phyloP scores from a whole-genome alignment of 2,329 filamentous ascomycete genomes.

The Neoarthrinium moseri region DNA sequence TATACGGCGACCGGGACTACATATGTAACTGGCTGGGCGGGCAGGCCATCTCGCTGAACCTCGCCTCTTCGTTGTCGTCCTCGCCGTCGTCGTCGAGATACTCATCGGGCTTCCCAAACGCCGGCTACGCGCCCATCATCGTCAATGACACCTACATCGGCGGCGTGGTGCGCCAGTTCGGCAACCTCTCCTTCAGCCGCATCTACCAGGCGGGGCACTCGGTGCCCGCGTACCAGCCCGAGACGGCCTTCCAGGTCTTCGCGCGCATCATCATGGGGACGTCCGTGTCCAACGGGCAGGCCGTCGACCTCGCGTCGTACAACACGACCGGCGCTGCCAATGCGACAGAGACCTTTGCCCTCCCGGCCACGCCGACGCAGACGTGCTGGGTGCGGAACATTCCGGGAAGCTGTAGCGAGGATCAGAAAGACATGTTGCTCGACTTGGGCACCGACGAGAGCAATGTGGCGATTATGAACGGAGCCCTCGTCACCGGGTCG shows the following conservation, averaged over 20 bases:
- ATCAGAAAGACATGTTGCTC: constrained; percentile 33
- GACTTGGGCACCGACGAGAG: constrained; percentile 7
- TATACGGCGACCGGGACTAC: constrained; percentile 58
- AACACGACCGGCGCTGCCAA: constrained; percentile 48
- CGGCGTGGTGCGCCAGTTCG: constrained; percentile 64
- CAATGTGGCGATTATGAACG: constrained; percentile 15
- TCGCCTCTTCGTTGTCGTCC: constrained; percentile 44
- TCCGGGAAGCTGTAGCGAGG: constrained; percentile 45
- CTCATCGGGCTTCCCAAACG: constrained; percentile 52
- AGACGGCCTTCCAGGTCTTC: constrained; percentile 42
- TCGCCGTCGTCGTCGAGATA: constrained; percentile 26
- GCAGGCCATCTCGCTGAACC: constrained; percentile 44
- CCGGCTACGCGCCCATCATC: constrained; percentile 64
- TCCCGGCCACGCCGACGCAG: constrained; percentile 38
- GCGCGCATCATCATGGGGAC: constrained; percentile 45
- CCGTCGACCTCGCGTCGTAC: constrained; percentile 44
- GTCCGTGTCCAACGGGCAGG: constrained; percentile 42
- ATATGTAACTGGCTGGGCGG: constrained; percentile 56
- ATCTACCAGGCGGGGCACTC: constrained; percentile 54
- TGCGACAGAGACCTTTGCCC: constrained; percentile 45
- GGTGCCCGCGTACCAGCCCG: constrained; percentile 45
- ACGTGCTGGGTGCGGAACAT: constrained; percentile 57
- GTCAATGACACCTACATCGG: constrained; percentile 47
- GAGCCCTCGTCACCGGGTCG: constrained; percentile 13
- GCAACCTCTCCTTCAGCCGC: constrained; percentile 58